phyloP scores from a whole-genome alignment of 257 asterid species.

The Ligustrum vulgare region DNA sequence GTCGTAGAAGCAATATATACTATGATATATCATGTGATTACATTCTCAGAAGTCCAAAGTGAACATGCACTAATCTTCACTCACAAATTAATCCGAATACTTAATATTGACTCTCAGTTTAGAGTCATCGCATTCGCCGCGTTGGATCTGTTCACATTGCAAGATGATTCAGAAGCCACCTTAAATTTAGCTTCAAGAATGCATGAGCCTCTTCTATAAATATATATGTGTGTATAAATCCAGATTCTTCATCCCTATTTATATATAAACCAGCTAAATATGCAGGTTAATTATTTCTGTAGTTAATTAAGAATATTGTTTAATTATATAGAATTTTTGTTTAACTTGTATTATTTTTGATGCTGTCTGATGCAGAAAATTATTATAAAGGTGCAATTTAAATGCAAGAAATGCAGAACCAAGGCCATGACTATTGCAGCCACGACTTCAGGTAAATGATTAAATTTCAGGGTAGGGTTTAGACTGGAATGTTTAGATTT shows the following conservation, averaged over 20 bases:
- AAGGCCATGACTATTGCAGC: constrained; percentile 54
- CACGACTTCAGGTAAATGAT: constrained; percentile 22
- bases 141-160: too few relatives aligned
- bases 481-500: too few relatives aligned
- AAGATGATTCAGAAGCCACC: too few relatives aligned
- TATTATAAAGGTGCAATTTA: constrained; percentile 30
- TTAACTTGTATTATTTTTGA: too few relatives aligned
- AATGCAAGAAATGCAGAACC: constrained; percentile 47
- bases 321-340: background rate
- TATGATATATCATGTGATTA: constrained; percentile 15
- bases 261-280: too few relatives aligned
- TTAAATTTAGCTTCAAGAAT: too few relatives aligned
- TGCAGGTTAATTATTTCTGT: too few relatives aligned
- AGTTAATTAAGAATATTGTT: background rate
- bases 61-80: constrained; percentile 19
- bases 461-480: too few relatives aligned
- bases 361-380: constrained; percentile 26
- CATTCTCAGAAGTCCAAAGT: constrained; percentile 5
- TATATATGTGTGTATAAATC: background rate
- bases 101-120: constrained; percentile 17
- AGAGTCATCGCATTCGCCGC: constrained; percentile 32
- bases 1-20: background rate
- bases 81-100: constrained; percentile 10
- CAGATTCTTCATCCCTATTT: too few relatives aligned
- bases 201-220: too few relatives aligned